phyloP scores from a whole-genome alignment of 169 alveolate species.

The Blepharisma undulans region DNA sequence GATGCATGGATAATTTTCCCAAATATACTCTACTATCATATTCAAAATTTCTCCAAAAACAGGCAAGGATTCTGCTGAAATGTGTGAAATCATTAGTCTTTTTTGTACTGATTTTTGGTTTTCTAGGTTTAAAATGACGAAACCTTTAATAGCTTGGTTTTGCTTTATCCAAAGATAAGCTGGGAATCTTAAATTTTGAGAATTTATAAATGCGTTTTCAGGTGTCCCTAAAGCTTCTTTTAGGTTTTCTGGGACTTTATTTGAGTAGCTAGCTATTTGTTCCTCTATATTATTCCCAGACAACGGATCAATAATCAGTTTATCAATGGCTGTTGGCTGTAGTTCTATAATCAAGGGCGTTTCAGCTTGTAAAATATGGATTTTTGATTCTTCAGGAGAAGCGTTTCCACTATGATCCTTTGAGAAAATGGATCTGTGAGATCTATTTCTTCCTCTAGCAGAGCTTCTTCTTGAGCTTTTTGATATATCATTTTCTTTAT shows the following conservation, averaged over 20 bases:
- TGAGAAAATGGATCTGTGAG: neutral
- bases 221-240: constrained; percentile 26
- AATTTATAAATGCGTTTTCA: neutral
- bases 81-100: constrained; percentile 23
- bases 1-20: constrained; percentile 13
- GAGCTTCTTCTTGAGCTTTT: neutral
- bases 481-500: neutral
- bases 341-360: neutral
- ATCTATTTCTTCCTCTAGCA: neutral
- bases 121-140: constrained; percentile 32
- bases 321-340: neutral
- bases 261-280: neutral
- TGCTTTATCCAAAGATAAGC: neutral
- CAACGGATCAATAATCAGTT: neutral
- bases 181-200: neutral
- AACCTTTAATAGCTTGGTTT: neutral
- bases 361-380: neutral
- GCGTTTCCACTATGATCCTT: neutral
- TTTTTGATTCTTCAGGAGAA: neutral
- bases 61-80: neutral
- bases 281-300: neutral
- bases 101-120: constrained; percentile 30
- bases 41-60: neutral
- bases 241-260: neutral
- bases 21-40: neutral